A percentile compares a stretch with the other conserved stretches of the same genome.
Evolutionary conservation across 345 rosid genomes (phyloP).

Genomic region (Aethionema arabicum): DNA sequence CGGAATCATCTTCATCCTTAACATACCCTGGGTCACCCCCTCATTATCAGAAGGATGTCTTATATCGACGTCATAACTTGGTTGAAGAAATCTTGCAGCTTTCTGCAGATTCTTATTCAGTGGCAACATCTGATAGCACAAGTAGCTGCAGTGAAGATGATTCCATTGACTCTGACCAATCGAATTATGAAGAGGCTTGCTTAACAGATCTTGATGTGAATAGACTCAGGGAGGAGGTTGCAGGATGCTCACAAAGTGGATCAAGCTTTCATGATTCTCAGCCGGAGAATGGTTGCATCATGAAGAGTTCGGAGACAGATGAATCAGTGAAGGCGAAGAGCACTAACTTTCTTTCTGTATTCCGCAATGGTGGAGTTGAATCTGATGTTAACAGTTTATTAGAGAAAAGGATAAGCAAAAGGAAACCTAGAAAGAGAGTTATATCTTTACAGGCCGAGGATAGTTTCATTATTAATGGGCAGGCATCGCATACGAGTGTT

Average conservation of each 20-base stretch:
- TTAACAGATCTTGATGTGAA: constrained; percentile 35
- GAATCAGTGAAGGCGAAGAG: constrained; percentile 22
- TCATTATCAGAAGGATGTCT: constrained; percentile 72
- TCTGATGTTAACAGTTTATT: constrained; percentile 35
- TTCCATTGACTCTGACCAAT: constrained; percentile 39
- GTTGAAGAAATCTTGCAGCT: constrained; percentile 93
- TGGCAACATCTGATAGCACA: constrained; percentile 72
- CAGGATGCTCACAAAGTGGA: constrained; percentile 14
- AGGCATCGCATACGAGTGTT: constrained; percentile 35
- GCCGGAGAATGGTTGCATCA: constrained; percentile 36
- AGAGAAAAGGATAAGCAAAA: constrained; percentile 48
- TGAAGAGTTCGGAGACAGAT: constrained; percentile 27
- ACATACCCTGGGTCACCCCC: constrained; percentile 75
- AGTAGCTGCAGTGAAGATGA: constrained; percentile 79
- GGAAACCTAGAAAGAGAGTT: constrained; percentile 59
- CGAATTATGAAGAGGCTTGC: constrained; percentile 39
- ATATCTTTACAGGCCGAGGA: constrained; percentile 51
- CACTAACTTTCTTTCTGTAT: constrained; percentile 28
- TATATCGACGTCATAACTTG: constrained; percentile 74
- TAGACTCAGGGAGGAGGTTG: constrained; percentile 35
- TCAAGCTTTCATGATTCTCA: constrained; percentile 31
- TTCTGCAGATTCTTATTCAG: constrained; percentile 79
- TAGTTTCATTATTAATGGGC: constrained; percentile 35
- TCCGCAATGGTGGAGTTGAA: constrained; percentile 38
- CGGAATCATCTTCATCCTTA: constrained; percentile 48